Percentiles rank a stretch among this genome's conserved stretches.
Evolutionary conservation across 1,139 yeast species (phyloP).

Genomic region (Blastobotrys serpentis): DNA sequence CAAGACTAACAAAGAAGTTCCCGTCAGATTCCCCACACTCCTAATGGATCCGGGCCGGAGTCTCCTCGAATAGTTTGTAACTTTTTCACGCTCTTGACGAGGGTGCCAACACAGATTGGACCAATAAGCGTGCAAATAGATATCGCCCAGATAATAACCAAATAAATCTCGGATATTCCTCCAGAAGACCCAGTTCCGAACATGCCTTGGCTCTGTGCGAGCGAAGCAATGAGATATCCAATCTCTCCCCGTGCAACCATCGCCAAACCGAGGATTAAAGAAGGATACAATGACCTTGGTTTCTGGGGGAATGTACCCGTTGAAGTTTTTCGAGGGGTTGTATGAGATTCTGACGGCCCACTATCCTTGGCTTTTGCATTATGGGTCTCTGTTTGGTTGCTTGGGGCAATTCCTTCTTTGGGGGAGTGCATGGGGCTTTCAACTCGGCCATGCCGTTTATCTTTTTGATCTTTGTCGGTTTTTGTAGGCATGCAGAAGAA

Average conservation of each 20-base stretch:
- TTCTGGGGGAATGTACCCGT: not conserved
- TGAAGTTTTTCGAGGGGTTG: not conserved
- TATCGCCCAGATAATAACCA: conserved; percentile 10
- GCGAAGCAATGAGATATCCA: conserved; percentile 6
- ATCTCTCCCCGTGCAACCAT: conserved; percentile 12
- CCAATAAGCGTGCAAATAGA: conserved; percentile 10
- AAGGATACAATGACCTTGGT: conserved; percentile 8
- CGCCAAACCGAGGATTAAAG: conserved; percentile 8
- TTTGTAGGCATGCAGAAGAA: not conserved
- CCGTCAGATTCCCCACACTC: conserved; percentile 13
- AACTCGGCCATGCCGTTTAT: not conserved
- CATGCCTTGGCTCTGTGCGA: not conserved
- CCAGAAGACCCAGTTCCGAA: not conserved
- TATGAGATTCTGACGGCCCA: not conserved
- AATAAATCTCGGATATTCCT: conserved; percentile 2
- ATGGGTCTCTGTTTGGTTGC: not conserved
- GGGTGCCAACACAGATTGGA: conserved; percentile 8
- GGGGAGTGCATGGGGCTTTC: not conserved
- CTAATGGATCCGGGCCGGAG: not conserved
- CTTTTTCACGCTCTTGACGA: conserved; percentile 5
- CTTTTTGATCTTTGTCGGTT: not conserved
- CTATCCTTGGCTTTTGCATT: not conserved
- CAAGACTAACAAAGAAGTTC: no score
- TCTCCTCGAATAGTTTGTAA: not conserved
- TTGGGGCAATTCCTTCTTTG: not conserved